Conservation (phyloP, 208 protist genomes). For the Plasmodiophora brassicae region DNA sequence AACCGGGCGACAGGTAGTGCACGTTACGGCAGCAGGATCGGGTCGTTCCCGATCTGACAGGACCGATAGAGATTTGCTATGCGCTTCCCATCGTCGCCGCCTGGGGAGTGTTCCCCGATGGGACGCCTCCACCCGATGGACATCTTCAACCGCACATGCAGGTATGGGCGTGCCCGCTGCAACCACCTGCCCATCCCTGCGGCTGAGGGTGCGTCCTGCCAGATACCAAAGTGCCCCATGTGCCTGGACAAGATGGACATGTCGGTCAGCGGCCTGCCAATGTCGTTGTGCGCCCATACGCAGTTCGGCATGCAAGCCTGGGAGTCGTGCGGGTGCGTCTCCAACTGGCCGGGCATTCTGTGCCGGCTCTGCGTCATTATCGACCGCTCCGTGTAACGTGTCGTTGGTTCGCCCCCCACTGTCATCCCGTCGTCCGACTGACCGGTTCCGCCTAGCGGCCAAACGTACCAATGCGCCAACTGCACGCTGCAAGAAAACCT, state of each 20-base stretch:
- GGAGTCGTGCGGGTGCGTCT: background rate
- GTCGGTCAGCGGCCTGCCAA: background rate
- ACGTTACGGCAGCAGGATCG: too few relatives aligned
- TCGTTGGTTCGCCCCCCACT: background rate
- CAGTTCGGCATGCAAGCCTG: background rate
- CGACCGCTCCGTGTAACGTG: background rate
- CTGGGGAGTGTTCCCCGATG: background rate
- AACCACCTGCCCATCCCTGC: background rate
- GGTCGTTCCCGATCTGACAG: too few relatives aligned
- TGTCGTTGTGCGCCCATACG: background rate
- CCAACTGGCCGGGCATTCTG: background rate
- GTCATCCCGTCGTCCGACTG: background rate
- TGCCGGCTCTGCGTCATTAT: background rate
- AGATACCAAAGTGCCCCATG: background rate
- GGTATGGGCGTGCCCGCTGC: background rate
- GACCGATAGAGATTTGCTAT: slow-evolving; percentile 29
- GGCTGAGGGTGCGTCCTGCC: background rate
- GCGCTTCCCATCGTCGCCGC: background rate
- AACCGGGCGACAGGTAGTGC: too few relatives aligned
- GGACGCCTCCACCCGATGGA: background rate
- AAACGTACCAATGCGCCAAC: background rate
- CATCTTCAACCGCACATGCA: background rate
- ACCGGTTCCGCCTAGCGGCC: background rate
- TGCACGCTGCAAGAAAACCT: background rate
- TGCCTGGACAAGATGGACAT: background rate